Evolutionary conservation across 2,329 filamentous ascomycete species (phyloP), one percentile per base, ranked within the genome.

Genomic region (Talaromyces sp.): DNA sequence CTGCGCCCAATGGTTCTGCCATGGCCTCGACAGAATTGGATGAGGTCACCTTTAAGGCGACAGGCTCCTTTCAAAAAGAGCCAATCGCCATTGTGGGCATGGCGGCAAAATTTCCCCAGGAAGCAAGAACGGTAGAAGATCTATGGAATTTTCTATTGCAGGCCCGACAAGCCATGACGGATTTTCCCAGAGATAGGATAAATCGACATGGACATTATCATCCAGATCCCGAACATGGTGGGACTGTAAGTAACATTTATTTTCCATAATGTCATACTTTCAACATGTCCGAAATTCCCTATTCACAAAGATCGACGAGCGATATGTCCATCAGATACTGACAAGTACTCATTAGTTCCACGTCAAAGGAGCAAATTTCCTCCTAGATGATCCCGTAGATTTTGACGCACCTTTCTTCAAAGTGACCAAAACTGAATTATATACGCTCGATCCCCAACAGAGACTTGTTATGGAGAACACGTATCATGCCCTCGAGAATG

Each of bases 1-100:
- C 8, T 11, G 6, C 18, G 28, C 8, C 28, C 3, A 39, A 59
- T 6, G 28, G 16, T 9, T 11, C 57, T 25, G 21, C 7, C n/a
- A 59, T 50, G 57, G 42, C 56, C n/a, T 21, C 39, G 12, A 12
- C 35, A 46, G 57, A 59, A 21, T 21, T 14, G 21, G 11, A 16
- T 35, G 57, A 48, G 21, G 57, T 39, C 40, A 37, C 11, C 28
- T 59, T 58, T 9, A 58, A 44, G 35, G 37, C 56, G 4, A 58
- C 56, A 46, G n/a, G 56, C n/a, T 44, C 39, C 3, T 44, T 33
- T 33, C 25, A 60, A 28, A 23, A 28, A 39, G 70, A 72, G 54
- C 68, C 70, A 3, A 70, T 73, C 60, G 76, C 75, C 11, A 72
- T 79, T 11, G 66, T 79, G n/a, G 77, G 77, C 1, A 66, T 70